Percentiles rank a stretch among this genome's conserved stretches.
Evolutionary conservation across 306 rosid genomes (phyloP).

Genomic region (Castanopsis chinensis): DNA sequence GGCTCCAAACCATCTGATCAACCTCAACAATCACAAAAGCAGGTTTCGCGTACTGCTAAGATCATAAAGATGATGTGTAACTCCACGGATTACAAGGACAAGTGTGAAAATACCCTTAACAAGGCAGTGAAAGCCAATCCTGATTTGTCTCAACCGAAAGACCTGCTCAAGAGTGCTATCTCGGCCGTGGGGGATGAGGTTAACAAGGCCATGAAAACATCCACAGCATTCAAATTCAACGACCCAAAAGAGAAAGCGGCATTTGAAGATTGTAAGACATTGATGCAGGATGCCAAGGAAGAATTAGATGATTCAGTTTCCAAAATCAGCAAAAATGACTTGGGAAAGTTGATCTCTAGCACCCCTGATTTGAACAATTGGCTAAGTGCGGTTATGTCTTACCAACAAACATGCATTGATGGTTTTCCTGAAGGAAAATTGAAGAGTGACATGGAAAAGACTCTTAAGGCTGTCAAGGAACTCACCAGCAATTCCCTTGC

Average conservation of each 20-base stretch:
- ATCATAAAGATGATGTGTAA: slow-evolving; percentile 44
- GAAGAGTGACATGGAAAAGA: slow-evolving; percentile 38
- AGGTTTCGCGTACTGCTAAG: slow-evolving; percentile 1
- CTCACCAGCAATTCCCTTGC: slow-evolving; percentile 79
- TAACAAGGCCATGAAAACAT: slow-evolving; percentile 39
- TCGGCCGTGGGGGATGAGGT: slow-evolving; percentile 38
- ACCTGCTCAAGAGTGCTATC: slow-evolving; percentile 47
- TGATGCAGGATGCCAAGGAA: slow-evolving; percentile 47
- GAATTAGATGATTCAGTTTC: slow-evolving; percentile 42
- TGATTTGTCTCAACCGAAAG: slow-evolving; percentile 38
- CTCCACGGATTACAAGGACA: slow-evolving; percentile 45
- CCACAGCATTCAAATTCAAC: slow-evolving; percentile 15
- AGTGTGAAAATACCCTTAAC: slow-evolving; percentile 47
- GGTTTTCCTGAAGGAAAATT: slow-evolving; percentile 64
- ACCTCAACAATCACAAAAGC: neutral
- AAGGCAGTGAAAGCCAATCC: slow-evolving; percentile 21
- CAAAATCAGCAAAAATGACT: neutral
- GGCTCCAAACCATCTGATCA: neutral
- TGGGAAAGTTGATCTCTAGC: slow-evolving; percentile 15
- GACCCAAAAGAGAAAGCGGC: slow-evolving; percentile 50
- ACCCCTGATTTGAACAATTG: slow-evolving; percentile 63
- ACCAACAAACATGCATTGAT: slow-evolving; percentile 68
- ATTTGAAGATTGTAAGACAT: slow-evolving; percentile 62
- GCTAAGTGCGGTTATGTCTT: slow-evolving; percentile 83
- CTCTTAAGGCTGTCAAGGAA: slow-evolving; percentile 39